Percentiles rank a stretch among this genome's conserved stretches.
These are phyloP conservation scores for Phialophora expanda DNA, from an alignment of 2,329 filamentous ascomycete species.

Conservation along the genomic window DNA sequence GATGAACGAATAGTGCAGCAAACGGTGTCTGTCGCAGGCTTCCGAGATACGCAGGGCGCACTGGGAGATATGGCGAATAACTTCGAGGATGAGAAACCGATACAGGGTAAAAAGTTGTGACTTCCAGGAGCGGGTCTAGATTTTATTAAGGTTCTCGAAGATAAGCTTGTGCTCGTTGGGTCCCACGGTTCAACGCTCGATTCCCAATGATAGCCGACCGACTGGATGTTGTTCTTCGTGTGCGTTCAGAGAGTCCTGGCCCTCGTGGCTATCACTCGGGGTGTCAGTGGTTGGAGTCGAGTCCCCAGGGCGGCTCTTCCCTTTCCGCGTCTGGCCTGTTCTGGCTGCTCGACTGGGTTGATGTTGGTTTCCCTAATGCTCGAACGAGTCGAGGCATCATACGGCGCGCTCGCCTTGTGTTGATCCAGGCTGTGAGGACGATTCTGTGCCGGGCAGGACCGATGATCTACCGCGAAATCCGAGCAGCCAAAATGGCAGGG, in stretches of 20 bases:
- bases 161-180: slow-evolving; percentile 12
- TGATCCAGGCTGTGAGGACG: not conserved
- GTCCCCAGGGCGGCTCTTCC: not conserved
- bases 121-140: slow-evolving; percentile 17
- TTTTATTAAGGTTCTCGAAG: slow-evolving; percentile 12
- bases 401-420: not conserved
- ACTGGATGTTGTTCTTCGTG: slow-evolving; percentile 1
- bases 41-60: not conserved
- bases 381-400: not conserved
- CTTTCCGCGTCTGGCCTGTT: not conserved
- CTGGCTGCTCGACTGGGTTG: not conserved
- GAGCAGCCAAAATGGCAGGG: not conserved
- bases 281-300: slow-evolving; percentile 17
- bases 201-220: not conserved
- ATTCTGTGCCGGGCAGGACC: not conserved
- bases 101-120: not conserved
- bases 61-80: slow-evolving; percentile 5
- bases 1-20: not conserved
- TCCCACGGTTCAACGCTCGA: not conserved
- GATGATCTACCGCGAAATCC: slow-evolving; percentile 7
- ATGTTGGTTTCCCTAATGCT: not conserved
- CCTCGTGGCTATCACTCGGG: slow-evolving; percentile 27
- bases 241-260: slow-evolving; percentile 3
- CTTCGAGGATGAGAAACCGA: slow-evolving; percentile 5
- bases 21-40: no score